Conservation (phyloP, 139 green algal species). For the Pleodorina starrii region DNA sequence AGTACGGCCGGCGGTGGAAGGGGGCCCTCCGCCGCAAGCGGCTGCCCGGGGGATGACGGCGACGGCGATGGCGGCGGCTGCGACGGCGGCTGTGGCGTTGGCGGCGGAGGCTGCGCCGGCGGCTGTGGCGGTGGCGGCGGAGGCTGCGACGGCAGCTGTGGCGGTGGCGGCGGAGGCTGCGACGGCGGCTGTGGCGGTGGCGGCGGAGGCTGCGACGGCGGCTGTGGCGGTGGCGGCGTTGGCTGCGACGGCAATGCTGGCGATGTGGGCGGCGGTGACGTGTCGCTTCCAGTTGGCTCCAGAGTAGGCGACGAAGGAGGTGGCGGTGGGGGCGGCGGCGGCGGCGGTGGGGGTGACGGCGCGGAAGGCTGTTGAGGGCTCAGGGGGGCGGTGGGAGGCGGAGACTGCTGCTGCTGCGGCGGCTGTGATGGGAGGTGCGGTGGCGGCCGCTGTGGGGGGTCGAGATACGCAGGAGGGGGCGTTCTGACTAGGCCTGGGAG, state of each 20-base stretch:
- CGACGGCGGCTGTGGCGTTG: not conserved
- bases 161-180: not conserved
- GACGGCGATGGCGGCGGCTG: not conserved
- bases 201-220: not conserved
- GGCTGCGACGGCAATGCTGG: too few relatives aligned
- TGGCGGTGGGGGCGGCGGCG: not conserved
- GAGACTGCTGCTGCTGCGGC: not conserved
- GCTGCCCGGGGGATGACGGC: too few relatives aligned
- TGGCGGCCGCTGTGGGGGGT: not conserved
- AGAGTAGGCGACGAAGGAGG: not conserved
- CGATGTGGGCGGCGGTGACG: not conserved
- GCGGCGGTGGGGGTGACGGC: not conserved
- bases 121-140: slow-evolving; percentile 4
- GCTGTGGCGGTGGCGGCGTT: not conserved
- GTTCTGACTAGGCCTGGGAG: not conserved
- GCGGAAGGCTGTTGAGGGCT: not conserved
- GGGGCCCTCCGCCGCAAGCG: not conserved
- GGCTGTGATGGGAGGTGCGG: not conserved
- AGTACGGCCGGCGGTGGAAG: not conserved
- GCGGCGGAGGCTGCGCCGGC: not conserved
- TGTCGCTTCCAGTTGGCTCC: not conserved
- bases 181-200: not conserved
- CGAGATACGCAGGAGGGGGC: not conserved
- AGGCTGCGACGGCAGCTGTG: not conserved
- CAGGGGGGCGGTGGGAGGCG: not conserved